Percentiles rank a stretch among this genome's conserved stretches.
phyloP scores from a whole-genome alignment of 345 rosid genomes.

The Hypericum androsaemum region DNA sequence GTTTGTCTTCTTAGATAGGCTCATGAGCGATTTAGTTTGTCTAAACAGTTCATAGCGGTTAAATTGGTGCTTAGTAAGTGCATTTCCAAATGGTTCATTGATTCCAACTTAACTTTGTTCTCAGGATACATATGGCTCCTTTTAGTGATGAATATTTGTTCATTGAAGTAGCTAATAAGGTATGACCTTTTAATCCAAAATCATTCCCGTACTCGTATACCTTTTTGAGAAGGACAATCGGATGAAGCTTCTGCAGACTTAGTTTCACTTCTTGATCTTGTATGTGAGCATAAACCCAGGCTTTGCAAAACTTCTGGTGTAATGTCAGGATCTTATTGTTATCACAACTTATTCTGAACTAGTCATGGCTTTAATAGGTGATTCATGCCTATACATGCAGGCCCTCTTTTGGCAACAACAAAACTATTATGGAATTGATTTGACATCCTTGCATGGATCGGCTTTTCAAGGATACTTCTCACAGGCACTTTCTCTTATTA shows the following conservation, averaged over 20 bases:
- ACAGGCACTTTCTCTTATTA: slow-evolving; percentile 45
- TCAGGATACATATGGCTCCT: slow-evolving; percentile 99
- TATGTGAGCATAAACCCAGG: no score
- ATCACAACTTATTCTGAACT: no score
- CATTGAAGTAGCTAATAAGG: slow-evolving; percentile 98
- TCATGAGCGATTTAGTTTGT: no score
- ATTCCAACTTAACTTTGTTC: slow-evolving; percentile 16
- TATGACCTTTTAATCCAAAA: slow-evolving; percentile 18
- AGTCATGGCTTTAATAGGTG: no score
- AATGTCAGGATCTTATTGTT: no score
- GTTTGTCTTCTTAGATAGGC: no score
- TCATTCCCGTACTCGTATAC: neutral
- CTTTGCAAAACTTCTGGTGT: no score
- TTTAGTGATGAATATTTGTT: slow-evolving; percentile 93
- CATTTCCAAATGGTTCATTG: slow-evolving; percentile 9
- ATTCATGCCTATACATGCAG: slow-evolving; percentile 24
- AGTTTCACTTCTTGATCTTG: no score
- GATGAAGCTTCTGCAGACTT: neutral
- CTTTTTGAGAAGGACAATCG: neutral
- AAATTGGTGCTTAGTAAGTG: neutral
- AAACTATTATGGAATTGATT: slow-evolving; percentile 80
- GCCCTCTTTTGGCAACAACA: slow-evolving; percentile 98
- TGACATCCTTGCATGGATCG: slow-evolving; percentile 66
- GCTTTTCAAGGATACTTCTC: slow-evolving; percentile 93
- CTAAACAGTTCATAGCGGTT: neutral